Percentiles rank a stretch among this genome's conserved stretches.
These are phyloP conservation scores for Kwoniella shandongensis DNA, from an alignment of 768 basidiomycete species.

Conservation along the genomic window DNA sequence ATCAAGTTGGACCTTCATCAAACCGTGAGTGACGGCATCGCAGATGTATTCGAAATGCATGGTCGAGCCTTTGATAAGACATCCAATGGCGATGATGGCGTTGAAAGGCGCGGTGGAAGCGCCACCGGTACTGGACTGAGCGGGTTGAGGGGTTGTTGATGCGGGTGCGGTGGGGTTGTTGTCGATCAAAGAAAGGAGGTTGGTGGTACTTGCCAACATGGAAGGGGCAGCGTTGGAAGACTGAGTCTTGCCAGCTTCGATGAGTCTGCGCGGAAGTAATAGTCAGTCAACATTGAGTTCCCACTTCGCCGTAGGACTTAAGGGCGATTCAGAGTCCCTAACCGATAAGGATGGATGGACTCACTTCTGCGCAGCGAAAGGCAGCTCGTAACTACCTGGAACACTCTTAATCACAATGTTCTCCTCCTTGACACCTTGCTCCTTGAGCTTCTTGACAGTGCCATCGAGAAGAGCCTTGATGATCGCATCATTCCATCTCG, in stretches of 20 bases:
- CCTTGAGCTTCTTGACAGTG: constrained; percentile 73
- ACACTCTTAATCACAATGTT: constrained; percentile 91
- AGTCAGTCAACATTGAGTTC: not conserved
- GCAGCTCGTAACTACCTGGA: constrained; percentile 93
- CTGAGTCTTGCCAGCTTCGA: constrained; percentile 81
- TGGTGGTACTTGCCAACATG: constrained; percentile 63
- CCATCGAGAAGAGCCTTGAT: constrained; percentile 83
- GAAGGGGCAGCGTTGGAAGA: constrained; percentile 75
- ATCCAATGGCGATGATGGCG: constrained; percentile 94
- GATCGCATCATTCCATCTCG: constrained; percentile 88
- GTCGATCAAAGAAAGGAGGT: constrained; percentile 57
- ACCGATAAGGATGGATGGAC: constrained; percentile 38
- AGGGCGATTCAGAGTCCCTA: too few relatives aligned
- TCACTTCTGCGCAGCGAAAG: constrained; percentile 77
- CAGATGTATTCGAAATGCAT: constrained; percentile 99
- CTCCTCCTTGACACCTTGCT: constrained; percentile 78
- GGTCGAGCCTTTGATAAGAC: constrained; percentile 94
- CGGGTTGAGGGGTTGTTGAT: constrained; percentile 53
- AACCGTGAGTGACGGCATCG: constrained; percentile 84
- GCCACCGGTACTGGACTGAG: constrained; percentile 51
- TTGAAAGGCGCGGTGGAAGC: constrained; percentile 66
- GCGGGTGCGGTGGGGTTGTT: constrained; percentile 60
- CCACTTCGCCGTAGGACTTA: not conserved
- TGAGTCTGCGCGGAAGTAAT: constrained; percentile 62
- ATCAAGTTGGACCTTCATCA: constrained; percentile 94